phyloP scores from a whole-genome alignment of 805 yeast genomes.

The Metschnikowia cerradonensis region DNA sequence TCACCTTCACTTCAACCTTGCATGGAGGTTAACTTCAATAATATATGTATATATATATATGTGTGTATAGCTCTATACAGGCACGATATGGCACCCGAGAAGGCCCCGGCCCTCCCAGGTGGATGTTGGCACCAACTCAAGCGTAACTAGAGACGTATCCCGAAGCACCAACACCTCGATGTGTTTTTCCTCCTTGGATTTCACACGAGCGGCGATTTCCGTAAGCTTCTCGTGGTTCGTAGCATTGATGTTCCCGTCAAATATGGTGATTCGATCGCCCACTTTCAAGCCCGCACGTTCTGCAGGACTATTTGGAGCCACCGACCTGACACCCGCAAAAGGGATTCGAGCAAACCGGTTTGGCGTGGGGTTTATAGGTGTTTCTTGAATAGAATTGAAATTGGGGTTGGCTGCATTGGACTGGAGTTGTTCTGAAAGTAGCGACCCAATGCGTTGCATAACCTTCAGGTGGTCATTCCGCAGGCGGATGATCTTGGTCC shows the following conservation, averaged over 20 bases:
- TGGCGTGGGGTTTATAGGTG: neutral
- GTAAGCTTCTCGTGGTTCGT: slow-evolving; percentile 51
- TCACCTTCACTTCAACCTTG: slow-evolving; percentile 86
- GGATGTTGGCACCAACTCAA: slow-evolving; percentile 41
- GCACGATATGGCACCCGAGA: slow-evolving; percentile 59
- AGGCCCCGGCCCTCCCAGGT: slow-evolving; percentile 66
- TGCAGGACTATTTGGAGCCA: slow-evolving; percentile 57
- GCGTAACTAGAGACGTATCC: slow-evolving; percentile 15
- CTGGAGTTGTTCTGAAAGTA: slow-evolving; percentile 43
- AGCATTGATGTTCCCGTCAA: slow-evolving; percentile 50
- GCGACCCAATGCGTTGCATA: slow-evolving; percentile 42
- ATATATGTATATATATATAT: neutral
- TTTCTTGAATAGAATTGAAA: neutral
- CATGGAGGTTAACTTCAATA: slow-evolving; percentile 72
- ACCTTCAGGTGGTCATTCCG: slow-evolving; percentile 64
- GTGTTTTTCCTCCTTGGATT: slow-evolving; percentile 27
- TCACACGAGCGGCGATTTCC: slow-evolving; percentile 43
- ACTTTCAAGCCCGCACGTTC: slow-evolving; percentile 44
- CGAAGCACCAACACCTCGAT: slow-evolving; percentile 31
- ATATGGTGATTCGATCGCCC: slow-evolving; percentile 51
- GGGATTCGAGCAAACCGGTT: slow-evolving; percentile 26
- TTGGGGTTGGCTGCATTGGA: neutral
- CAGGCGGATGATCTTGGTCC: slow-evolving; percentile 62
- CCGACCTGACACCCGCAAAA: slow-evolving; percentile 52
- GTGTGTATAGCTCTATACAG: neutral